Evolutionary conservation across 257 asterid species (phyloP).

Genomic region (Cordia subcordata): DNA sequence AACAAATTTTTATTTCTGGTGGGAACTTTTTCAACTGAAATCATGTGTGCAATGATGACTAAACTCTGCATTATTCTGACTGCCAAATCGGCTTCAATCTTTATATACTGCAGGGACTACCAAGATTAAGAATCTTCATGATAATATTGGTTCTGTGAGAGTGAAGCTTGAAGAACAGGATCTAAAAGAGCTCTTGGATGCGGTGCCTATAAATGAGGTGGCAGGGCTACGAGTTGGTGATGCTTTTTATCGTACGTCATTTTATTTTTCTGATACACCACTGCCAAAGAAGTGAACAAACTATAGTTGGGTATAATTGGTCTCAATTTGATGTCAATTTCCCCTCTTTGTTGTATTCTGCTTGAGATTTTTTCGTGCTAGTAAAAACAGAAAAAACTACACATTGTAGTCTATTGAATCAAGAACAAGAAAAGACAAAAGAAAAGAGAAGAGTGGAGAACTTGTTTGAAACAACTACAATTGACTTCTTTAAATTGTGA

Average conservation of each 20-base stretch:
- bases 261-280: conserved; percentile 47
- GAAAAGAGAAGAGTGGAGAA: too few species aligned
- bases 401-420: too few species aligned
- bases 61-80: background rate
- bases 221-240: conserved; percentile 37
- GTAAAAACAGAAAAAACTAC: too few species aligned
- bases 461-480: too few species aligned
- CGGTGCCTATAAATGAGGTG: conserved; percentile 40
- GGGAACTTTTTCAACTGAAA: background rate
- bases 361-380: background rate
- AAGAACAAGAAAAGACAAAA: too few species aligned
- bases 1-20: too few species aligned
- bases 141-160: conserved; percentile 44
- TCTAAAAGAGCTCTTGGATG: conserved; percentile 36
- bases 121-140: conserved; percentile 47
- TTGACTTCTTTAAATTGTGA: too few species aligned
- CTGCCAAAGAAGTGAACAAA: conserved; percentile 22
- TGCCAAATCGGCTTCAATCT: background rate
- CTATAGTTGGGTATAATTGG: background rate
- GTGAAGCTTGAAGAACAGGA: conserved; percentile 48
- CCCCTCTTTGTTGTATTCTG: background rate
- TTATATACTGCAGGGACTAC: conserved; percentile 43
- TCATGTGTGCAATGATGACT: background rate
- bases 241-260: conserved; percentile 21
- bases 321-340: background rate